These are phyloP conservation scores for Elsinoe australis DNA, from an alignment of 2,329 filamentous ascomycete genomes.

Conservation along the genomic window DNA sequence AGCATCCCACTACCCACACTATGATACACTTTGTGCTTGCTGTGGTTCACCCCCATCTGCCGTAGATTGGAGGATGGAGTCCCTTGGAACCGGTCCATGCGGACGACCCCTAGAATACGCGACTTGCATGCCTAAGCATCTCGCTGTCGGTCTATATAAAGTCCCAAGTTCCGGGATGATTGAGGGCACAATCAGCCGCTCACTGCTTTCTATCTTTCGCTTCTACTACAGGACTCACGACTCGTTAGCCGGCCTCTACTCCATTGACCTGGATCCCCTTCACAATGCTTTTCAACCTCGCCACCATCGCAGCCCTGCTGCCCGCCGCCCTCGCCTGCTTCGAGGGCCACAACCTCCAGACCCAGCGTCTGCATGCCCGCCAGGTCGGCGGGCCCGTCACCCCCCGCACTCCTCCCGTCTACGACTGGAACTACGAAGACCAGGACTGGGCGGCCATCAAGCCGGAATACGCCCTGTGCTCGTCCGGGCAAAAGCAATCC, in stretches of 20 bases:
- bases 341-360: conserved; percentile 15
- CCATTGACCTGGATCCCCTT: neutral
- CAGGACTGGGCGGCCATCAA: conserved; percentile 11
- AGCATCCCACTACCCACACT: neutral
- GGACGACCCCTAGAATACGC: neutral
- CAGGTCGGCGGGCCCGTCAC: conserved; percentile 11
- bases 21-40: neutral
- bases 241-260: conserved; percentile 1
- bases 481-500: neutral
- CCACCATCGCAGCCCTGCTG: conserved; percentile 4
- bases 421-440: conserved; percentile 14
- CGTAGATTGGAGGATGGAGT: conserved; percentile 10
- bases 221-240: neutral
- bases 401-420: conserved; percentile 1
- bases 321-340: conserved; percentile 11
- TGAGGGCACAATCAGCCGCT: neutral
- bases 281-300: conserved; percentile 13
- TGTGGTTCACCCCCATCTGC: neutral
- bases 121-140: too few species aligned
- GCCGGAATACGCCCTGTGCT: neutral
- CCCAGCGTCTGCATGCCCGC: conserved; percentile 6
- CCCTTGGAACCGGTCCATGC: neutral
- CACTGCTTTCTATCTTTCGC: neutral
- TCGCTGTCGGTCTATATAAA: neutral
- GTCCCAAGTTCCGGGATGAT: conserved; percentile 10